Evolutionary conservation across 31 red algal species (phyloP).

Genomic region (Pterothamnion heteromorphum): DNA sequence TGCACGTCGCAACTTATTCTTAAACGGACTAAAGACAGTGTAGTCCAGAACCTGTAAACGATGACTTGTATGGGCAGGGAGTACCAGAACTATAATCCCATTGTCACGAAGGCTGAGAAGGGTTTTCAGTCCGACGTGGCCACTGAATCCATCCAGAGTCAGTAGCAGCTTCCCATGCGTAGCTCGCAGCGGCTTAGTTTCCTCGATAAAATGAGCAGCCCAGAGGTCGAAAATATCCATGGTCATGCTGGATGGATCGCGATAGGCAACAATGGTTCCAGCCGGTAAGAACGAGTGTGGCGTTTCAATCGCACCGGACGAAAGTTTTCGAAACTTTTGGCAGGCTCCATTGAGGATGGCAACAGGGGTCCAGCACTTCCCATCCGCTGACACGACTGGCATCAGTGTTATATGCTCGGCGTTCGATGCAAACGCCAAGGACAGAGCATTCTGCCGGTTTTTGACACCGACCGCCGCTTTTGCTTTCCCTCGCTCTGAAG

Average conservation of each 20-base stretch:
- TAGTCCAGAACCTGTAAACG: constrained; percentile 23
- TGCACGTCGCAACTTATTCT: background rate
- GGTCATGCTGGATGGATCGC: background rate
- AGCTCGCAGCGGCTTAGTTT: background rate
- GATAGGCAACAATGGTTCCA: background rate
- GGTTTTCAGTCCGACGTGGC: background rate
- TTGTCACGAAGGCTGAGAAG: constrained; percentile 7
- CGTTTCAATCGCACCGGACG: background rate
- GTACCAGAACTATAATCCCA: background rate
- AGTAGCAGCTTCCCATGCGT: constrained; percentile 21
- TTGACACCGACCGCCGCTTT: background rate
- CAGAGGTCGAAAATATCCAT: constrained; percentile 28
- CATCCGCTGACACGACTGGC: constrained; percentile 43
- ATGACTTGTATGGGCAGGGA: constrained; percentile 37
- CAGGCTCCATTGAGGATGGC: background rate
- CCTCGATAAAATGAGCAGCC: constrained; percentile 23
- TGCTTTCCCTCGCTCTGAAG: background rate
- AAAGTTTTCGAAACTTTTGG: background rate
- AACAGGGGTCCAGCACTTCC: background rate
- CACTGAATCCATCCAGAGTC: constrained; percentile 26
- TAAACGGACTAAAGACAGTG: constrained; percentile 4
- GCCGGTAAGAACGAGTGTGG: background rate
- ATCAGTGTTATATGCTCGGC: constrained; percentile 45
- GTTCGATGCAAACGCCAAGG: background rate
- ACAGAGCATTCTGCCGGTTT: constrained; percentile 1